Evolutionary conservation across 176 grass and related monocot genomes (phyloP).

Genomic region (Lolium perenne): DNA sequence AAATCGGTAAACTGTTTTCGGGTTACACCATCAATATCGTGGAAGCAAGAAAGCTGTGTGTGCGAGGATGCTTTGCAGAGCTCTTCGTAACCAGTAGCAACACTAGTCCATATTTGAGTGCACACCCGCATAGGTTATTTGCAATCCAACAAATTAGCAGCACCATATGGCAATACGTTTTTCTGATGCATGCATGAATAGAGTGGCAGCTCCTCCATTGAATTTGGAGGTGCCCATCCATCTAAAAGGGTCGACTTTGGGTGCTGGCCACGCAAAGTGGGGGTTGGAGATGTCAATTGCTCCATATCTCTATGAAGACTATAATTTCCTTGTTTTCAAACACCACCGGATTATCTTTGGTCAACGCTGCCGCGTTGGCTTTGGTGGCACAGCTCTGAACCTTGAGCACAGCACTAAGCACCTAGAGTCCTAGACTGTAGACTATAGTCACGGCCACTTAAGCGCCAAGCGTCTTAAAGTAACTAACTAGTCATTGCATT

Average conservation of each 20-base stretch:
- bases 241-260: slow-evolving; percentile 14
- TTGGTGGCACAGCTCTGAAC: neutral
- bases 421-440: neutral
- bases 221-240: neutral
- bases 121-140: neutral
- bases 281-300: slow-evolving; percentile 7
- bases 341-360: neutral
- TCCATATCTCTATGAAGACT: neutral
- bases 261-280: slow-evolving; percentile 43
- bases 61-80: slow-evolving; percentile 6
- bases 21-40: neutral
- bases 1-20: neutral
- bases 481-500: neutral
- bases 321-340: neutral
- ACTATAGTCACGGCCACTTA: neutral
- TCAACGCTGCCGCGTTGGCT: neutral
- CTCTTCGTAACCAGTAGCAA: neutral
- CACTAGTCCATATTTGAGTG: slow-evolving; percentile 18
- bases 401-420: neutral
- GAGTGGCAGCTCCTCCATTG: slow-evolving; percentile 3
- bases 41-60: neutral
- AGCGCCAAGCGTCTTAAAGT: neutral
- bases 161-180: neutral
- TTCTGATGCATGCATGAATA: neutral
- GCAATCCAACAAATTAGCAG: neutral